Base-by-base conservation (phyloP, 2,329 filamentous ascomycete genomes). In the Drechslerella coelobrocha region DNA sequence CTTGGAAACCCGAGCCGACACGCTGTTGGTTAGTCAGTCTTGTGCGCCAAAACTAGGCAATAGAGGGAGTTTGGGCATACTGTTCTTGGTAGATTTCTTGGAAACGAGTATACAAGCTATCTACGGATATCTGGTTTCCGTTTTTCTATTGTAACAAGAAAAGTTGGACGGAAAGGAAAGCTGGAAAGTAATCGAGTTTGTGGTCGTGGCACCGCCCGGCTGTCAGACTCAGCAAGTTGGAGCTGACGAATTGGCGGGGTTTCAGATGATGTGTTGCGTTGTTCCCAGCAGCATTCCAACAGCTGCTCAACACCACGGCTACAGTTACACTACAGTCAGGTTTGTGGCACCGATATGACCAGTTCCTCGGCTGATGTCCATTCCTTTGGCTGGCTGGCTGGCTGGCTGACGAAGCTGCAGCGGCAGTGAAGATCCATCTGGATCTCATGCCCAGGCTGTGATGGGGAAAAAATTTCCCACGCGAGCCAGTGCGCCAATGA, bases 181-280 rank as follows among this genome's bases (percentile, higher is more conserved):
- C 17, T 47, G 48, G 10, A 23, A 8, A 21, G 19, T 45, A 53
- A 48, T 51, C 17, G 26, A 39, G 27, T 19, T 23, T 24, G 31
- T 50, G 27, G 37, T 14, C 41, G 55, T 50, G 51, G 51, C 63
- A 61, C 43, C 26, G 56, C 48, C 47, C 39, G 9, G 12, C 24
- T 48, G 52, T 51, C 41, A 43, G 47, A 45, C 27, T 29, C 21
- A 45, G 27, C 23, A 24, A 12, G 24, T 17, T 56, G 2, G 51
- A 51, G 47, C 47, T 59, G 47, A 65, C 61, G 61, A 34, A 50
- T 47, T 54, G 59, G 59, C 59, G 48, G 59, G 66, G 66, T 71
- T 41, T 71, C 66, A 60, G 66, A 63, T 71, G 66, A 71, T 71
- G 66, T 37, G 66, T 71, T 71, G 66, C 43, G 47, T 48, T 26